phyloP scores from a whole-genome alignment of 768 basidiomycete species.

The Imleria badia region DNA sequence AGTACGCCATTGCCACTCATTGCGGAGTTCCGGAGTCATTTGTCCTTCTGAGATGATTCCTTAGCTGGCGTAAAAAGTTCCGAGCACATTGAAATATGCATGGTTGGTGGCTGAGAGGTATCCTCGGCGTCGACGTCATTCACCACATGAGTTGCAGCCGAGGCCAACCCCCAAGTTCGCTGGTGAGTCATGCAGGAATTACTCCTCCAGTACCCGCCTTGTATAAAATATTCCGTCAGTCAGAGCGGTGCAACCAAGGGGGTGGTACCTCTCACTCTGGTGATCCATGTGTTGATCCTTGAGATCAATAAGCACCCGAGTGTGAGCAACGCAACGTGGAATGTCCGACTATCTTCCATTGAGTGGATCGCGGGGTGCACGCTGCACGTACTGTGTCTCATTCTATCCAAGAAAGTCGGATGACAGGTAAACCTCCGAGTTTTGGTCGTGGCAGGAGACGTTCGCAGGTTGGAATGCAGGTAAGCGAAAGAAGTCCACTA shows the following conservation, averaged over 20 bases:
- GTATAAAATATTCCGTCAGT: neutral
- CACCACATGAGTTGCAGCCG: neutral
- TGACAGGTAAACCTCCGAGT: neutral
- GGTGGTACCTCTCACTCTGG: neutral
- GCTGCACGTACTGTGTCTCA: neutral
- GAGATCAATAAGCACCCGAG: neutral
- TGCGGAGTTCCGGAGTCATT: neutral
- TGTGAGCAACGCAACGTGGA: neutral
- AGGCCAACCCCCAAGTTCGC: neutral
- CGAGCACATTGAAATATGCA: neutral
- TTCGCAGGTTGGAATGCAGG: conserved; percentile 1
- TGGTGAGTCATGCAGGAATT: neutral
- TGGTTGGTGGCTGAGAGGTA: neutral
- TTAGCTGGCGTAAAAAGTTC: neutral
- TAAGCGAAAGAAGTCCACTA: conserved; percentile 6
- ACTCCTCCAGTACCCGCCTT: neutral
- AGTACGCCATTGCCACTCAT: neutral
- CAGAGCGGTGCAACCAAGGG: neutral
- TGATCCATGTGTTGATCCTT: neutral
- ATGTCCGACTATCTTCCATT: neutral
- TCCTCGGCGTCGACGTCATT: neutral
- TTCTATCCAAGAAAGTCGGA: neutral
- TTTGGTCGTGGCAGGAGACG: neutral
- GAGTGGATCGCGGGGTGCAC: neutral
- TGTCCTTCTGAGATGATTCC: neutral